Evolutionary conservation across 2,329 filamentous ascomycete species (phyloP), one percentile per base, ranked within the genome.

Genomic region (Penicillium frequentans): DNA sequence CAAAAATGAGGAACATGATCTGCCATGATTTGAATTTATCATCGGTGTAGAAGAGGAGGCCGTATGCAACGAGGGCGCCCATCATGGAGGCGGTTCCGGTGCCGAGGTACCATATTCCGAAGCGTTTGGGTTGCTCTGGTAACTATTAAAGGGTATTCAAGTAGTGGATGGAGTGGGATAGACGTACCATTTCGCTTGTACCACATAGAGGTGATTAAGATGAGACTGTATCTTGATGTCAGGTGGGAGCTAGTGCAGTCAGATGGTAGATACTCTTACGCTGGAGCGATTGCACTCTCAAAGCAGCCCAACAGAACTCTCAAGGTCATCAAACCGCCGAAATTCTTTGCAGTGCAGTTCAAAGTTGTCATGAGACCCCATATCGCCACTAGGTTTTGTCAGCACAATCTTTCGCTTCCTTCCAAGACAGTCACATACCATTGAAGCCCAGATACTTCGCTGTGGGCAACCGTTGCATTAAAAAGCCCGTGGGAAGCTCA

Each of bases 61-160:
- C 82, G 55, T 78, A 84, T 0, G 84, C 82, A n/a, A 84, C 70
- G 2, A 79, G 73, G 0, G 79, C 81, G 0, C 82, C 84, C 29
- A 84, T 69, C 51, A 86, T 84, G 10, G 79, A 82, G 1, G 81
- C 81, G 0, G 78, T 67, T 0, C 83, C 83, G 31, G 81, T 86
- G 1, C 82, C 84, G 5, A 82, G 75, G 60, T 87, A 88, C 86
- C 85, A 88, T 43, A 81, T 80, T 0, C 83, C 83, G 13, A 86
- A 80, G 0, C 85, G 77, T 24, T 82, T 71, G 0, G 84, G 83
- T 69, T 88, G 85, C 65, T 88, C 84, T 59, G 24, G 8, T 24
- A n/a, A 5, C 1, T 27, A 72, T 68, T 50, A 62, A 14, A 31
- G 29, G 10, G 56, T 51, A 55, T 39, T 7, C 14, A 13, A 29